Base-by-base conservation (phyloP, 768 basidiomycete genomes). In the Mycena sanguinolenta region DNA sequence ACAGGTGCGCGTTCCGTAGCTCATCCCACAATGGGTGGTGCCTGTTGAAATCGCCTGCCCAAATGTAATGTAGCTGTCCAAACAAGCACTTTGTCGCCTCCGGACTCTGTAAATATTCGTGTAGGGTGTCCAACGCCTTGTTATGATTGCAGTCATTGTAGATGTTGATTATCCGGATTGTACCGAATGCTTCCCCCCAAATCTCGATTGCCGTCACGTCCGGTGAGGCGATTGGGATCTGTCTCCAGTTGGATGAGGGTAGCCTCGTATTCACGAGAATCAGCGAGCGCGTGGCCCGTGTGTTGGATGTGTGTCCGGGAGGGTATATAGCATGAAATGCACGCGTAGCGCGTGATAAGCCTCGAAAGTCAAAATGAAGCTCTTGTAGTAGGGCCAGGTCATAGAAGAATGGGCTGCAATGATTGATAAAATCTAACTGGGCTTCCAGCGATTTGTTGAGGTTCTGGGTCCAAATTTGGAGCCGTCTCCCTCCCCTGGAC, bases 371-470 rank as follows among this genome's bases (percentile, higher is more conserved):
- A 5, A 81, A 63, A 54, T 75, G 67, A 1, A 81, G 82, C 72
- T 83, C 82, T 61, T 83, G 81, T 2, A 82, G 38, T 2, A 73
- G 54, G 0, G 77, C 58, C 1, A 83, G 71, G 68, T 82, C 77
- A 32, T 65, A 75, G 1, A 38, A 13, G 13, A 59, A 10, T 0
- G 61, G 68, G 7, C 66, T 54, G 9, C 66, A 23, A 0, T 50
- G 58, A 30, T 72, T 19, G 2, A 75, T 17, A 1, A 77, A 38
- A 23, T 68, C 46, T 2, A 30, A 42, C 54, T 74, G 74, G 2
- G 63, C 55, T 13, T 23, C n/a, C 0, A 53, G 60, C 2, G 80
- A 80, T 50, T 79, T 76, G 67, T 77, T 76, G 3, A 80, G n/a
- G 59, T 82, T 82, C 23, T 75, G 74, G 38, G 77, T 77, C 70